A percentile compares a stretch with the other conserved stretches of the same genome.
Evolutionary conservation across 2,329 filamentous ascomycete species (phyloP).

Genomic region (Phyllosticta citrichinensis): DNA sequence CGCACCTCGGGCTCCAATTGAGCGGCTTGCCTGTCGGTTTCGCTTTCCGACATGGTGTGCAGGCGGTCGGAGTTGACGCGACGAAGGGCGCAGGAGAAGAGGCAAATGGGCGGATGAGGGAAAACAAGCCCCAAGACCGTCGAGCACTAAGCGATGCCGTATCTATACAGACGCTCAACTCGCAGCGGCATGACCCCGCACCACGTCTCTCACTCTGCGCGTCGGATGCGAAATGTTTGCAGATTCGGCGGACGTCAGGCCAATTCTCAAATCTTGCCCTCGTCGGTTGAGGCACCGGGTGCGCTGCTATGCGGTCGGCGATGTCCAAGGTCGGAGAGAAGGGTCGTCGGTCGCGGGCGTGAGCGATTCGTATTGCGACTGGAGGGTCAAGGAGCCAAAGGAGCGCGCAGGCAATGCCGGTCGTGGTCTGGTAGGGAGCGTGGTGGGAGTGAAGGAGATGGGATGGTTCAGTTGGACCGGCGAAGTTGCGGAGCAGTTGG

Average conservation of each 20-base stretch:
- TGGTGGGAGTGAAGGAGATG: constrained; percentile 2
- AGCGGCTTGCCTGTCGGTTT: constrained; percentile 24
- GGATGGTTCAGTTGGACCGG: constrained; percentile 6
- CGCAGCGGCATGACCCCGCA: constrained; percentile 7
- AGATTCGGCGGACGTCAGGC: not conserved
- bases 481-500: constrained; percentile 1
- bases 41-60: constrained; percentile 29
- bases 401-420: not conserved
- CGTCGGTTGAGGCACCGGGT: not conserved
- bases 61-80: constrained; percentile 1
- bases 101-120: constrained; percentile 15
- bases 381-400: not conserved
- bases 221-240: not conserved
- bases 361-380: not conserved
- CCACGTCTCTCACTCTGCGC: constrained; percentile 1
- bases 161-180: not conserved
- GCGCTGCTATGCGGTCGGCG: constrained; percentile 3
- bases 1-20: constrained; percentile 34
- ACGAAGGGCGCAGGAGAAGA: constrained; percentile 12
- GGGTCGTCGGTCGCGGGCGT: not conserved
- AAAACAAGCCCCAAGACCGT: constrained; percentile 11
- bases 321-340: not conserved
- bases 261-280: not conserved
- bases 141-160: constrained; percentile 21
- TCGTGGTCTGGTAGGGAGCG: constrained; percentile 3